Evolutionary conservation across 1,284 basidiomycete genomes (phyloP).

Genomic region (Tilletia walkeri): DNA sequence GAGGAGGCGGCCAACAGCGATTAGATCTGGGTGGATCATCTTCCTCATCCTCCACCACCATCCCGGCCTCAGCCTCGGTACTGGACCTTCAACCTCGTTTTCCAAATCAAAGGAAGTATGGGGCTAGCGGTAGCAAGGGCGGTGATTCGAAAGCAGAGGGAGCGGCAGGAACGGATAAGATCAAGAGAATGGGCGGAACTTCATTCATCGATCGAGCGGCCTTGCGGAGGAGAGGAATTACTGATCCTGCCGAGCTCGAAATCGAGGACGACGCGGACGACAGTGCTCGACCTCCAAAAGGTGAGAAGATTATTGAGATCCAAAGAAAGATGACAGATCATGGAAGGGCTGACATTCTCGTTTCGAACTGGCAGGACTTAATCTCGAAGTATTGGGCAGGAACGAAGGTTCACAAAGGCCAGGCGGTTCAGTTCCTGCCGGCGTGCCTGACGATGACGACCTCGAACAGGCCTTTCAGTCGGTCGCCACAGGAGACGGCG

Average conservation of each 20-base stretch:
- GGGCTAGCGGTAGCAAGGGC: neutral
- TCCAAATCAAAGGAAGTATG: neutral
- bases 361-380: neutral
- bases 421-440: neutral
- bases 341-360: neutral
- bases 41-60: neutral
- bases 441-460: neutral
- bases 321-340: too few relatives aligned
- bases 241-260: neutral
- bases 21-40: neutral
- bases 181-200: conserved; percentile 4
- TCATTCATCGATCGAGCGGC: conserved; percentile 13
- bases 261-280: neutral
- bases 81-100: conserved; percentile 14
- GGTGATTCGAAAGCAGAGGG: neutral
- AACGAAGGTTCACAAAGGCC: neutral
- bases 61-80: conserved; percentile 4
- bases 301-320: neutral
- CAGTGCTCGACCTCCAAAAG: neutral
- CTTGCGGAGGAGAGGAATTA: neutral
- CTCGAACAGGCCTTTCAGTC: conserved; percentile 15
- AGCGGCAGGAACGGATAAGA: neutral
- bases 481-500: neutral
- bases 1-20: neutral
- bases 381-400: neutral